A percentile compares a stretch with the other conserved stretches of the same genome.
Conservation (phyloP, 139 green algal species). For the Chlamydomonas sphaeroides region DNA sequence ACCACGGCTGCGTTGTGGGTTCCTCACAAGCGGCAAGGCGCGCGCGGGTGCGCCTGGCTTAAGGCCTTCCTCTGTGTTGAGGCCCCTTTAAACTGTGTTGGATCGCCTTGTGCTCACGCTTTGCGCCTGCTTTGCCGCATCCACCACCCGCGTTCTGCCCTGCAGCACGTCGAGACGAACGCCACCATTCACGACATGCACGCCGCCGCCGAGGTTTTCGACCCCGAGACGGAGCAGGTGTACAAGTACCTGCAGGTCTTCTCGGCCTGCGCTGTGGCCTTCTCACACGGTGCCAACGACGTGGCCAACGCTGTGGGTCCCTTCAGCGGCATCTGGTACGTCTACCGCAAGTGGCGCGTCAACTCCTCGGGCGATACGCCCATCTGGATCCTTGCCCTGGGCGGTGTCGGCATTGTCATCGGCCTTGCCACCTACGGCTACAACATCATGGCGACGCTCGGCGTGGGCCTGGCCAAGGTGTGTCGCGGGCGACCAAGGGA, state of each 20-base stretch:
- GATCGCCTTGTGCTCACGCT: not conserved
- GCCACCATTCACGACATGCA: conserved; percentile 53
- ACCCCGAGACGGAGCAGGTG: conserved; percentile 70
- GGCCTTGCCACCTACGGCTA: conserved; percentile 79
- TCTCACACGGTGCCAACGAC: conserved; percentile 77
- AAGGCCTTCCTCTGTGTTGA: not conserved
- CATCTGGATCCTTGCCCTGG: conserved; percentile 79
- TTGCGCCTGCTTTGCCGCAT: no score
- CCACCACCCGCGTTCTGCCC: no score
- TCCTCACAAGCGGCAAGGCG: no score
- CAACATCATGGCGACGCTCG: conserved; percentile 44
- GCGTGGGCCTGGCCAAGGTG: conserved; percentile 36
- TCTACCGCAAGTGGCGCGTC: conserved; percentile 47
- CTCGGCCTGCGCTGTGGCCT: conserved; percentile 29
- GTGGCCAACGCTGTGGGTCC: conserved; percentile 84
- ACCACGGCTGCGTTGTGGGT: no score
- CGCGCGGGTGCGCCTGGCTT: not conserved
- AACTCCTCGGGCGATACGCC: not conserved
- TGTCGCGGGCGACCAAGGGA: no score
- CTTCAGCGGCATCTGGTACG: conserved; percentile 73
- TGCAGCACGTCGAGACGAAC: conserved; percentile 9
- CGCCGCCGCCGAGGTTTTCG: conserved; percentile 74
- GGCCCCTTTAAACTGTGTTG: not conserved
- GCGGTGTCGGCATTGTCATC: conserved; percentile 82
- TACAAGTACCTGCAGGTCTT: conserved; percentile 68